Evolutionary conservation across 306 rosid species (phyloP), one percentile per base, ranked within the genome.

Genomic region (Prunus mume): DNA sequence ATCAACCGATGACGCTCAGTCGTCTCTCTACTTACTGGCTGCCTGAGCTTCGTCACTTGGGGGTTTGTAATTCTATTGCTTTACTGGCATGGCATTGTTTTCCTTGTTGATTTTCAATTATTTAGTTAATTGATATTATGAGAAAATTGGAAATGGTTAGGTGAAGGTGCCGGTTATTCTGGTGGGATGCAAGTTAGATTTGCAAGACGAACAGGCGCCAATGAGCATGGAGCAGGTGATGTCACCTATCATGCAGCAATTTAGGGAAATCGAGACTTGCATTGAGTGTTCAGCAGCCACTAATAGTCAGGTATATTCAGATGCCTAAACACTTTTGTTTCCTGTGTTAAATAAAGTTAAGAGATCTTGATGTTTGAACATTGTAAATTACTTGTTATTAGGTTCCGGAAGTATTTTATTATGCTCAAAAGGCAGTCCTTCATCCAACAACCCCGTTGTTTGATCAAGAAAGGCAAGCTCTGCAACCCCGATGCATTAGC

Each of bases 391-490:
- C 76, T 77, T 82, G 25, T 43, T 68, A 80, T 45, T 81, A 95
- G 98, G 97, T 90, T 76, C 91, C 92, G 15, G 98, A 95, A 73
- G 98, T 87, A 74, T 95, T 95, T 85, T 90, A 89, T 83, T 90
- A 81, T 84, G 97, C 97, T 76, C 96, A 89, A 79, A 95, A 80
- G 85, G 97, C 96, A 27, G 97, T 95, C 69, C 90, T 95, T 65
- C 91, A 95, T 88, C 98, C 98, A 0, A 74, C 89, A 69, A 77
- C 85, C 22, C 97, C 97, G n/a, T 87, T 95, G 86, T 90, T 86
- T 79, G 96, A 92, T 88, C 86, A 80, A 77, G 96, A 88, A 81
- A 87, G 77, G 56, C 91, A 79, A 69, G 69, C 79, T 74, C 81
- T 95, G 74, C 89, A 86, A 68, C 96, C 90, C 47, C 86, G 86